phyloP scores from a whole-genome alignment of 176 grass and related monocot genomes.

The Musa beccarii region DNA sequence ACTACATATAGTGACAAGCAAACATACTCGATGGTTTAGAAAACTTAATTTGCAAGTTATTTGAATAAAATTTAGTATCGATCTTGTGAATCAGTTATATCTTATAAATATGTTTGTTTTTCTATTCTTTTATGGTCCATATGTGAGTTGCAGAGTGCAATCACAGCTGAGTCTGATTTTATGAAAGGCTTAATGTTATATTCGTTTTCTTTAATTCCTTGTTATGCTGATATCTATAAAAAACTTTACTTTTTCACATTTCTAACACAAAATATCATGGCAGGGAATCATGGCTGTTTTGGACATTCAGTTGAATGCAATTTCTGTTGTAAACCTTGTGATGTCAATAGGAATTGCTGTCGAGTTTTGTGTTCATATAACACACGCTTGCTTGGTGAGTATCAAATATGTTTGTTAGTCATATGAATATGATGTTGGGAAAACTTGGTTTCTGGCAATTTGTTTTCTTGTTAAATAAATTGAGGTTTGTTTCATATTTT shows the following conservation, averaged over 20 bases:
- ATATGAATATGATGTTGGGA: neutral
- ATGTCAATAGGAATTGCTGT: constrained; percentile 99
- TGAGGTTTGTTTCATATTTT: neutral
- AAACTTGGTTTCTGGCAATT: neutral
- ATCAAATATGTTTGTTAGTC: neutral
- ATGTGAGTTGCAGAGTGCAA: too few species aligned
- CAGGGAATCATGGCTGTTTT: constrained; percentile 92
- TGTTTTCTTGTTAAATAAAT: neutral
- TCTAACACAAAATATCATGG: constrained; percentile 26
- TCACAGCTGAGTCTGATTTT: too few species aligned
- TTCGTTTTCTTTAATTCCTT: neutral
- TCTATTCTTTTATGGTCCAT: too few species aligned
- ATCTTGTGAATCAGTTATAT: too few species aligned
- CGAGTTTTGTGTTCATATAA: constrained; percentile 99
- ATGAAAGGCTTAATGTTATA: too few species aligned
- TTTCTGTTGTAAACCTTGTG: constrained; percentile 97
- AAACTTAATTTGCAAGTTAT: too few species aligned
- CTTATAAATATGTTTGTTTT: too few species aligned
- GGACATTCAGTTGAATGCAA: constrained; percentile 91
- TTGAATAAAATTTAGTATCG: too few species aligned
- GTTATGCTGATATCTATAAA: constrained; percentile 1
- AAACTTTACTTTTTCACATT: neutral
- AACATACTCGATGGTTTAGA: too few species aligned
- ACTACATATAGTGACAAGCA: too few species aligned
- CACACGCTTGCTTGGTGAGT: constrained; percentile 90